Evolutionary conservation across 2,329 filamentous ascomycete genomes (phyloP), one percentile per base, ranked within the genome.

Genomic region (Cryphonectria japonica): DNA sequence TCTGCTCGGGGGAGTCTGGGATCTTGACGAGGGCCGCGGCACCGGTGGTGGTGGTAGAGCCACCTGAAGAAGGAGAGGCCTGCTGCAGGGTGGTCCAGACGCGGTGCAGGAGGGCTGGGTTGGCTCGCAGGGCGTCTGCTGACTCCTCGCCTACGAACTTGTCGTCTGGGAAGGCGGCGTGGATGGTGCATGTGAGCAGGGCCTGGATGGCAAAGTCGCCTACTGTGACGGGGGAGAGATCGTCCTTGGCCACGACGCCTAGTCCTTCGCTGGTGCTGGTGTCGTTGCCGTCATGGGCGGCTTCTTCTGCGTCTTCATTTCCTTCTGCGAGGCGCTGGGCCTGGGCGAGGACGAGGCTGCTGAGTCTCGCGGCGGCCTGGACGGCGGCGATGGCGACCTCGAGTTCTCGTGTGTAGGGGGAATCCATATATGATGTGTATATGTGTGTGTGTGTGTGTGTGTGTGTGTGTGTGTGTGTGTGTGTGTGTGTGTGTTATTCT

Each of bases 201-300:
- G 86, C 86, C 75, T 89, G 87, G 70, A 88, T 84, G 68, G 87
- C 87, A 74, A 89, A 89, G 77, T 89, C 87, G 76, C 85, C 88
- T 29, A 89, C 81, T 0, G 88, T 89, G 63, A 89, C 88, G 2
- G 86, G 87, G 69, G 84, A 87, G 50, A 87, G 79, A 76, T 88
- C 87, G 60, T 84, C 83, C 73, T 89, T 89, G 71, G 84, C 80
- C 34, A 88, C 77, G 34, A 82, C 80, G 69, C 84, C 85, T 75
- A 81, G 78, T 11, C 46, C 66, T 1, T 59, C 14, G 52, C 26
- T 34, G n/a, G 19, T 29, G 61, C 88, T 80, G 59, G 87, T 82
- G 2, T 82, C 82, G 67, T 85, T 84, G 75, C n/a, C 41, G 16
- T n/a, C 60, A 9, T 39, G 37, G 37, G 39, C 32, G 52, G 26